phyloP scores from a whole-genome alignment of 192 early-diverging fungal species.

The Coemansia sp. region DNA sequence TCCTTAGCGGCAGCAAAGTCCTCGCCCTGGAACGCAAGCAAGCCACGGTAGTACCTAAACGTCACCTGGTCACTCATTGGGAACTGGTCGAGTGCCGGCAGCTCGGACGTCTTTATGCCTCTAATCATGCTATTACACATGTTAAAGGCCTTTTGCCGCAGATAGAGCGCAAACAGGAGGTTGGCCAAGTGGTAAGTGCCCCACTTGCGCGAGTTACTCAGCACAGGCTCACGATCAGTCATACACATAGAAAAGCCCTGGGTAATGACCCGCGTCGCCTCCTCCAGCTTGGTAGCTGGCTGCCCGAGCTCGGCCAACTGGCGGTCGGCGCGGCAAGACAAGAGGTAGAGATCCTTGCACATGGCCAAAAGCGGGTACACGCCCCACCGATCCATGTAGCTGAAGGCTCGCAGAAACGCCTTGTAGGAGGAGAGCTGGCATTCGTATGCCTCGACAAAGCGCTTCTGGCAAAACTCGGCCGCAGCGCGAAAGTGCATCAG shows the following conservation, averaged over 20 bases:
- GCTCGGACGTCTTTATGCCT: constrained; percentile 67
- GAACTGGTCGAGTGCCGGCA: constrained; percentile 72
- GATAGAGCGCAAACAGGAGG: constrained; percentile 84
- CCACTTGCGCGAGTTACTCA: constrained; percentile 75
- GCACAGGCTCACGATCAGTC: constrained; percentile 62
- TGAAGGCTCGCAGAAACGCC: constrained; percentile 38
- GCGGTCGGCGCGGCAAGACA: constrained; percentile 29
- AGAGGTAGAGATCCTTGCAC: constrained; percentile 25
- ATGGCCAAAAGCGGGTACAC: constrained; percentile 26
- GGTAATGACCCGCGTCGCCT: constrained; percentile 80
- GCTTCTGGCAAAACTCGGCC: constrained; percentile 9
- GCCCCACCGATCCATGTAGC: constrained; percentile 33
- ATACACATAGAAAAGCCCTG: constrained; percentile 87
- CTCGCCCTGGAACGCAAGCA: constrained; percentile 83
- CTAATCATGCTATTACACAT: constrained; percentile 80
- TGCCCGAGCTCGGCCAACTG: constrained; percentile 6
- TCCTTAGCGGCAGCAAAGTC: constrained; percentile 64
- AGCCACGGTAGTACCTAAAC: constrained; percentile 82
- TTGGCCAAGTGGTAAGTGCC: constrained; percentile 88
- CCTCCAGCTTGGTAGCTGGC: constrained; percentile 60
- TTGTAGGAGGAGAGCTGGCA: constrained; percentile 28
- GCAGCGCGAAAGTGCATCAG: constrained; percentile 32
- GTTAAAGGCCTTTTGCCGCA: constrained; percentile 71
- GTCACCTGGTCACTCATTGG: constrained; percentile 85
- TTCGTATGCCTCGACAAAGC: constrained; percentile 32